Percentiles rank a stretch among this genome's conserved stretches.
Evolutionary conservation across 2,329 filamentous ascomycete genomes (phyloP).

Genomic region (Epichloe sylvatica): DNA sequence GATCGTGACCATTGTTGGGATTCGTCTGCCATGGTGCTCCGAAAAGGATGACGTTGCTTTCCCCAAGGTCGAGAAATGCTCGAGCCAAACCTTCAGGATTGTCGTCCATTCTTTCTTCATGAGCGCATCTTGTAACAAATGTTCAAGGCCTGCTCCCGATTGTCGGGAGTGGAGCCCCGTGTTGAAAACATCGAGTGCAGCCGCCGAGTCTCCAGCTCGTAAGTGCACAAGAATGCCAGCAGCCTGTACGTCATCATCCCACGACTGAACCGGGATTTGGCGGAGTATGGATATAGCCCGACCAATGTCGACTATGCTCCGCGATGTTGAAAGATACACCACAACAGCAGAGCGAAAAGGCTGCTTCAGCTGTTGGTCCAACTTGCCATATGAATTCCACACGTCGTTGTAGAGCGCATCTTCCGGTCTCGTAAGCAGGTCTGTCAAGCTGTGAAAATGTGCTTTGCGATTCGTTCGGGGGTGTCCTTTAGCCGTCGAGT

Average conservation of each 20-base stretch:
- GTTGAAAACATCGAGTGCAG: conserved; percentile 28
- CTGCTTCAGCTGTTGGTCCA: conserved; percentile 19
- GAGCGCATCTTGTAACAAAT: conserved; percentile 29
- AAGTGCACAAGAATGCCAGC: conserved; percentile 29
- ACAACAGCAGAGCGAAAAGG: conserved; percentile 22
- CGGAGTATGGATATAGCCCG: conserved; percentile 32
- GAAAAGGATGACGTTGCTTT: background rate
- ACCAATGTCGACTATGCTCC: conserved; percentile 28
- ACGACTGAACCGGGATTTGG: conserved; percentile 20
- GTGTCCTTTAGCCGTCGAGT: background rate
- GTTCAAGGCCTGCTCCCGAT: conserved; percentile 28
- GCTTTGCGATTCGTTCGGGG: background rate
- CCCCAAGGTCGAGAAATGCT: conserved; percentile 15
- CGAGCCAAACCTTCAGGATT: conserved; percentile 23
- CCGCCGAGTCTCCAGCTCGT: conserved; percentile 22
- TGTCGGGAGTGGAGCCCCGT: conserved; percentile 20
- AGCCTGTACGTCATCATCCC: conserved; percentile 27
- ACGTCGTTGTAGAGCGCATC: conserved; percentile 24
- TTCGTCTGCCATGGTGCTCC: background rate
- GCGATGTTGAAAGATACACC: conserved; percentile 28
- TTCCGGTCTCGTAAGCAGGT: conserved; percentile 13
- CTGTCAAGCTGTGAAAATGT: conserved; percentile 3
- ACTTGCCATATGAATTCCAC: conserved; percentile 28
- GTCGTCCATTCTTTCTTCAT: conserved; percentile 21
- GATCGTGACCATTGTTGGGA: conserved; percentile 12